Percentiles rank a stretch among this genome's conserved stretches.
These are phyloP conservation scores for Ophioceras dolichostomum DNA, from an alignment of 2,329 filamentous ascomycete species.

Conservation along the genomic window DNA sequence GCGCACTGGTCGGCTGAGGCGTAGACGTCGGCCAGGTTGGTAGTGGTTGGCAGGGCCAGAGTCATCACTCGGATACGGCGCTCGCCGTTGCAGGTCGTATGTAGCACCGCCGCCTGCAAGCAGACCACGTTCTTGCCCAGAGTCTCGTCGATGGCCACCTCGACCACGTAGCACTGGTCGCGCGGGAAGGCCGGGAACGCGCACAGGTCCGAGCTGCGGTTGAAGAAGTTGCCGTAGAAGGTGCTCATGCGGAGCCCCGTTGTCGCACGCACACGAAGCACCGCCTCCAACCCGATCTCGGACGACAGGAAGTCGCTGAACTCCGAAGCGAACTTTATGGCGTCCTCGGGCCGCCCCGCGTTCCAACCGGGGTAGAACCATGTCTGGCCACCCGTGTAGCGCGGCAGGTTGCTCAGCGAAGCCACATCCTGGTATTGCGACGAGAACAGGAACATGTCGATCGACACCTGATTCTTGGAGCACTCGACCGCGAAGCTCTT, in stretches of 20 bases:
- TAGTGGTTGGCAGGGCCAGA: conserved; percentile 82
- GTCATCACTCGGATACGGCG: conserved; percentile 91
- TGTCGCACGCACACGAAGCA: conserved; percentile 87
- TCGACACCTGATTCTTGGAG: conserved; percentile 96
- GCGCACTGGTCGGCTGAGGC: conserved; percentile 91
- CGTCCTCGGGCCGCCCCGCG: conserved; percentile 83
- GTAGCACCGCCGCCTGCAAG: conserved; percentile 85
- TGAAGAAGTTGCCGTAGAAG: conserved; percentile 99
- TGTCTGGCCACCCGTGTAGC: conserved; percentile 94
- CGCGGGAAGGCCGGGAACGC: conserved; percentile 96
- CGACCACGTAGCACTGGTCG: conserved; percentile 94
- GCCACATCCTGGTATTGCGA: conserved; percentile 96
- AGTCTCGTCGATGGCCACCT: conserved; percentile 94
- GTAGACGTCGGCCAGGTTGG: conserved; percentile 81
- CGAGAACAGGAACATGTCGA: conserved; percentile 96
- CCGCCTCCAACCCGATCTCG: conserved; percentile 91
- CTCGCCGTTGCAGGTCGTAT: conserved; percentile 97
- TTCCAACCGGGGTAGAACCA: conserved; percentile 99
- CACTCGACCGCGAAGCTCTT: conserved; percentile 99
- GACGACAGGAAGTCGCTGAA: conserved; percentile 95
- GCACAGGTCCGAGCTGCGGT: conserved; percentile 91
- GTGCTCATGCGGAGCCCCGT: conserved; percentile 93
- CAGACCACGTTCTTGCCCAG: conserved; percentile 86
- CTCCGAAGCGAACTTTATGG: conserved; percentile 93
- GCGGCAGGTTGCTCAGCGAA: conserved; percentile 84